A percentile compares a stretch with the other conserved stretches of the same genome.
These are phyloP conservation scores for Baorangia bicolor DNA, from an alignment of 768 basidiomycete species.

Conservation along the genomic window DNA sequence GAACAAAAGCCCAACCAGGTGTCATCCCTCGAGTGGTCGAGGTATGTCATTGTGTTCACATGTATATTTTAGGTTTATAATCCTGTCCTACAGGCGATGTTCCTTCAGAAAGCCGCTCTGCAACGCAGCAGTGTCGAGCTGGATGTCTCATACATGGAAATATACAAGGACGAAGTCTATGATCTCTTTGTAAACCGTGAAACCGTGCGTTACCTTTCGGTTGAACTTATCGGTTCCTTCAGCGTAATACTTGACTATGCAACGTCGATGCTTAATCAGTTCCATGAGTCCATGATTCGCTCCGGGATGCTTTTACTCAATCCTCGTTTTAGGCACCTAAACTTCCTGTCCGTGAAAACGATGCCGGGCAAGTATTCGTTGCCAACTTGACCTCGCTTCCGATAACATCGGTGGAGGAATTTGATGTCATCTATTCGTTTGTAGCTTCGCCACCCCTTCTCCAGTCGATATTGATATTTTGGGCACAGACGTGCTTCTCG, in stretches of 20 bases:
- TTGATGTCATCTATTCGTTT: slow-evolving; percentile 46
- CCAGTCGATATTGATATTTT: neutral
- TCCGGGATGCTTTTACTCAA: neutral
- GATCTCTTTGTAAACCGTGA: slow-evolving; percentile 78
- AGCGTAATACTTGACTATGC: neutral
- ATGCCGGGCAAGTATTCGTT: slow-evolving; percentile 52
- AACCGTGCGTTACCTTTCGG: slow-evolving; percentile 43
- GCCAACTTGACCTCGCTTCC: slow-evolving; percentile 46
- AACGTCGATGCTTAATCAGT: neutral
- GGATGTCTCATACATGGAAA: slow-evolving; percentile 79
- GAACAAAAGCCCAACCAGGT: slow-evolving; percentile 67
- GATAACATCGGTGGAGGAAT: slow-evolving; percentile 45
- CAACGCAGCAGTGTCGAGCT: slow-evolving; percentile 46
- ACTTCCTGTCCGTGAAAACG: slow-evolving; percentile 55
- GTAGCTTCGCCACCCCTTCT: slow-evolving; percentile 17
- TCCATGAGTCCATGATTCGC: neutral
- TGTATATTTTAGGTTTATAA: neutral
- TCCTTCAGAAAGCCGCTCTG: slow-evolving; percentile 45
- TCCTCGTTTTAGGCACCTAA: slow-evolving; percentile 44
- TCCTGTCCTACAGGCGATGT: slow-evolving; percentile 49
- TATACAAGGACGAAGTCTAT: slow-evolving; percentile 90
- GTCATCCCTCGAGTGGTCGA: slow-evolving; percentile 82
- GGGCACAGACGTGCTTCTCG: slow-evolving; percentile 61
- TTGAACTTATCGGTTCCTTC: neutral
- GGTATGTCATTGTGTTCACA: slow-evolving; percentile 38